Evolutionary conservation across 805 yeast species (phyloP), one percentile per base, ranked within the genome.

Genomic region (Isabelozyma gotoi): DNA sequence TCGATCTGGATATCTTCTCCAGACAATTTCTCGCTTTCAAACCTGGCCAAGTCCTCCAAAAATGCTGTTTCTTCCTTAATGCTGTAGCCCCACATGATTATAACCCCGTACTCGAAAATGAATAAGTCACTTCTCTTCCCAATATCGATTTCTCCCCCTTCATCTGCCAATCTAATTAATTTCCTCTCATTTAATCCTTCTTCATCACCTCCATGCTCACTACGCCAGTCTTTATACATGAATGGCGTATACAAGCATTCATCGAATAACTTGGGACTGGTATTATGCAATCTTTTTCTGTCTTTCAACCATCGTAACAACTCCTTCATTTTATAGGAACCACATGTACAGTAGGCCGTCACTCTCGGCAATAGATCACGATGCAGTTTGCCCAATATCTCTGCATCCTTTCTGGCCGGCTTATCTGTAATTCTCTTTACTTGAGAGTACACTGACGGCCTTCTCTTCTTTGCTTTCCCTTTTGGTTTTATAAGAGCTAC

Each of bases 161-260:
- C 96, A 55, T 88, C 96, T 46, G 89, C 96, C 32, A 92, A 66
- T 48, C 95, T 66, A 6, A 86, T 86, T 8, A 82, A 64, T 50
- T 59, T 61, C 36, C 55, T 59, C 19, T 44, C 49, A 8, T 53
- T 59, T 5, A 43, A 51, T 5, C 36, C 53, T 31, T 47, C 47
- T 20, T 45, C 46, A 21, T 46, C 52, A 16, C 33, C 36, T 20
- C 14, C 45, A 7, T 43, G 37, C 19, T 68, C 76, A 40, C 63
- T 61, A 55, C 91, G 71, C 91, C 91, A 85, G 59, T 85, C 90
- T 49, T 82, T 85, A 56, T 84, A 85, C 2, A 80, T 81, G 62
- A 90, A 92, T 0, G 97, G 96, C 0, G 97, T 88, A 59, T 91
- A 94, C 7, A 94, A 71, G 60, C 98, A 94, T 63, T 94, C 99